A percentile compares a stretch with the other conserved stretches of the same genome.
Evolutionary conservation across 768 basidiomycete species (phyloP).

Genomic region (Leccinellum rugosiceps): DNA sequence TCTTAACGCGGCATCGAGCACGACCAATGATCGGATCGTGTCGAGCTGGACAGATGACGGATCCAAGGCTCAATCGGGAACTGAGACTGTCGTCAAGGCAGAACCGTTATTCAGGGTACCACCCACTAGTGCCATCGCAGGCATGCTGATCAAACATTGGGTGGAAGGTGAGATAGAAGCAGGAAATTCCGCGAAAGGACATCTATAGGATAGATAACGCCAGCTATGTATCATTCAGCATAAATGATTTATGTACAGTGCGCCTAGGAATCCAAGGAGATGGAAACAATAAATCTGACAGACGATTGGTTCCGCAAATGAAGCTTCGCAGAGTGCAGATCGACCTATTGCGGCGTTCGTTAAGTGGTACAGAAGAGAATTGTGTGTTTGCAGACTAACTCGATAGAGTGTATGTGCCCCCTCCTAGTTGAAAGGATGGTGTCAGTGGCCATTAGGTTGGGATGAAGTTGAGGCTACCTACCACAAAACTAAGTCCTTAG

Average conservation of each 20-base stretch:
- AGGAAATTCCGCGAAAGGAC: constrained; percentile 41
- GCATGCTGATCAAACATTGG: constrained; percentile 85
- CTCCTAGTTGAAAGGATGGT: neutral
- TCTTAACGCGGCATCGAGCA: constrained; percentile 35
- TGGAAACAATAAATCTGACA: neutral
- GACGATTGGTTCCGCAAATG: neutral
- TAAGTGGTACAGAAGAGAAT: neutral
- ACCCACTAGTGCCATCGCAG: constrained; percentile 73
- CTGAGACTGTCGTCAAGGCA: constrained; percentile 20
- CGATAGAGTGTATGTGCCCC: neutral
- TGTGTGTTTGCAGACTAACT: neutral
- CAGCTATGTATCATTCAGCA: neutral
- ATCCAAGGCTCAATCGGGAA: constrained; percentile 14
- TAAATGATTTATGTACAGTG: neutral
- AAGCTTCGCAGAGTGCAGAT: neutral
- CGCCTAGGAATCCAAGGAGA: neutral
- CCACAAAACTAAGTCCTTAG: neutral
- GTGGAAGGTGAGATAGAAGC: constrained; percentile 54
- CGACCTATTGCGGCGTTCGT: neutral
- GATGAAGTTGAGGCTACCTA: neutral
- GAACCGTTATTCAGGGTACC: constrained; percentile 72
- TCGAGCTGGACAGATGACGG: constrained; percentile 22
- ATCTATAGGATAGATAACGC: constrained; percentile 40
- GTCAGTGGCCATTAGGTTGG: neutral
- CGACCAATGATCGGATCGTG: constrained; percentile 27